Evolutionary conservation across 805 yeast species (phyloP).

Genomic region (Zygosaccharomyces bisporus): DNA sequence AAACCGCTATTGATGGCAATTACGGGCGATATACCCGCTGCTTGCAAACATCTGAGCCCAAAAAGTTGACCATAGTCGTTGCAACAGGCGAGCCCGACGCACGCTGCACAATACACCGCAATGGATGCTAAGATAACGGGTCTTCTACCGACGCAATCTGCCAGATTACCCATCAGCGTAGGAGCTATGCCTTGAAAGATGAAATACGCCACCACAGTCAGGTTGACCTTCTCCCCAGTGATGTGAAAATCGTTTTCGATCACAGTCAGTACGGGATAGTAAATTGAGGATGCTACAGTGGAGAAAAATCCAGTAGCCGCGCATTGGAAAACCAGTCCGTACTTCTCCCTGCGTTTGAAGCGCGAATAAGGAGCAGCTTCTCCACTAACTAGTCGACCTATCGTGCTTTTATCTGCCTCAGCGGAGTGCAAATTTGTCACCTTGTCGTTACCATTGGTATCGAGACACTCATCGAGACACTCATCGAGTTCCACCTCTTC

Average conservation of each 20-base stretch:
- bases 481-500: not conserved
- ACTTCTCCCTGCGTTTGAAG: slow-evolving; percentile 41
- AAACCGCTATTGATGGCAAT: slow-evolving; percentile 67
- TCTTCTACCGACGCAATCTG: slow-evolving; percentile 70
- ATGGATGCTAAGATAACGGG: slow-evolving; percentile 59
- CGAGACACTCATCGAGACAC: not conserved
- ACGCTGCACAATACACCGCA: slow-evolving; percentile 52
- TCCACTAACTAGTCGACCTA: not conserved
- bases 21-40: slow-evolving; percentile 72
- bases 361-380: slow-evolving; percentile 41
- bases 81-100: slow-evolving; percentile 61
- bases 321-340: slow-evolving; percentile 39
- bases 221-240: slow-evolving; percentile 54
- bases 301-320: slow-evolving; percentile 60
- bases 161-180: slow-evolving; percentile 58
- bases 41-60: slow-evolving; percentile 69
- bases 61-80: slow-evolving; percentile 56
- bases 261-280: slow-evolving; percentile 69
- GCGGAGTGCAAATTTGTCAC: not conserved
- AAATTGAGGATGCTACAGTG: slow-evolving; percentile 69
- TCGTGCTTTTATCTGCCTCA: not conserved
- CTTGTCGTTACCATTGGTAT: not conserved
- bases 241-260: slow-evolving; percentile 54
- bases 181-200: slow-evolving; percentile 77
- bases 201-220: slow-evolving; percentile 76